Base-by-base conservation (phyloP, 352 stramenopile species). In the Detonula confervacea region DNA sequence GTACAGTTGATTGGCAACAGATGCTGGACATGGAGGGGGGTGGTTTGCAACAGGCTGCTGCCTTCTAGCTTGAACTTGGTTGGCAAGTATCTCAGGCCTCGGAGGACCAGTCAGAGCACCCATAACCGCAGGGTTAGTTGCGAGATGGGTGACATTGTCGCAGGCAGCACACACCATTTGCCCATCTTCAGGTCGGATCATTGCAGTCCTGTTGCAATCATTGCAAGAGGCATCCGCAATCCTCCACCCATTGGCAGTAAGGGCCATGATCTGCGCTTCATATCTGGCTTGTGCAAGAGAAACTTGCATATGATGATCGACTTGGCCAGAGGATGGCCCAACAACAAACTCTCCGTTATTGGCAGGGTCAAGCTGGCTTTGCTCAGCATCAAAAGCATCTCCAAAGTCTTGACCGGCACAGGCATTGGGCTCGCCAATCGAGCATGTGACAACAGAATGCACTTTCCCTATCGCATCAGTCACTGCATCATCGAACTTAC, bases 401-500 rank as follows among this genome's bases (percentile, higher is more conserved):
- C 39, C 55, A 47, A 63, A 63, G 14, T 16, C 49, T 25, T n/a
- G n/a, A n/a, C 25, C 30, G 2, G 44, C 55, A 11, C 16, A 16
- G 39, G 20, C 29, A 42, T 46, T 46, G 55, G 16, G 5, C 12
- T 5, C 39, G 18, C 11, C 39, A 49, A 18, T 18, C 18, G 8
- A 7, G 56, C 63, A 72, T 14, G 14, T 57, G 30, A 72, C 63
- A 2, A 61, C 16, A 35, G 63, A 61, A 14, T 44, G 22, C 12
- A 72, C 35, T 65, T 30, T 63, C 9, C 25, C 63, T 5, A 71
- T 60, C 14, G 62, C 62, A 56, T 59, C 62, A 6, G 56, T 59
- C 25, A 65, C 56, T 33, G 56, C 56, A 20, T 65, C 56, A 71
- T 71, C 62, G 63, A 71, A 59, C 62, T 71, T 71, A n/a, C 44